Evolutionary conservation across 768 basidiomycete species (phyloP), one percentile per base, ranked within the genome.

Genomic region (Tulasnella sp.): DNA sequence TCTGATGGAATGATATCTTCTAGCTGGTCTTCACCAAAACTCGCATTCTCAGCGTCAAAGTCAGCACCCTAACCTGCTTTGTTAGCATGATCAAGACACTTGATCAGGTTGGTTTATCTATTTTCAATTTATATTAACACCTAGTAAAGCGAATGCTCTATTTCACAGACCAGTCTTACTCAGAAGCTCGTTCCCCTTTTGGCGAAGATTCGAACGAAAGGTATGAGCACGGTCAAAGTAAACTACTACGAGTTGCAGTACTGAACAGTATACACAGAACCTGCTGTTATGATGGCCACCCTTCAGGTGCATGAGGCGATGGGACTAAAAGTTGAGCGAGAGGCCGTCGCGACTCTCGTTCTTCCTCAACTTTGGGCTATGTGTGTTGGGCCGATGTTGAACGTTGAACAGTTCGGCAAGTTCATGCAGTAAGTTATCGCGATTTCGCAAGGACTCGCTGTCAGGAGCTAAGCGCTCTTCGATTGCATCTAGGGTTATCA

Each of bases 11-110:
- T 45, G 52, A 42, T 2, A 11, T 39, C 67, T 80, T 79, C 71
- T 5, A 98, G 93, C 86, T 95, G 76, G 91, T 99, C 6, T 99
- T 99, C 83, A 91, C 94, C 7, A 93, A 93, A 83, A 99, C 97
- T 3, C 89, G 93, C 14, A 87, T 97, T 67, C 83, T 99, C 52
- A 88, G 90, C 0, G 94, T 99, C 80, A 98, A 98, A 85, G 94
- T 99, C 15, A 91, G 91, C 11, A 94, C 94, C 1, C 84, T 96
- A 39, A 82, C 83, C n/a, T 93, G 94, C 58, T 94, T 96, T 83
- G 83, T 94, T 37, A 85, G 88, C 31, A 92, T 97, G 92, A 92
- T 97, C 42, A 92, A 92, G 81, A 94, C 92, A 9, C 87, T 97
- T 54, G 94, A 97, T 83, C 93, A 95, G 84, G 92, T 92, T 67